Evolutionary conservation across 2,329 filamentous ascomycete species (phyloP).

Genomic region (Fusarium brevicatenulatum): DNA sequence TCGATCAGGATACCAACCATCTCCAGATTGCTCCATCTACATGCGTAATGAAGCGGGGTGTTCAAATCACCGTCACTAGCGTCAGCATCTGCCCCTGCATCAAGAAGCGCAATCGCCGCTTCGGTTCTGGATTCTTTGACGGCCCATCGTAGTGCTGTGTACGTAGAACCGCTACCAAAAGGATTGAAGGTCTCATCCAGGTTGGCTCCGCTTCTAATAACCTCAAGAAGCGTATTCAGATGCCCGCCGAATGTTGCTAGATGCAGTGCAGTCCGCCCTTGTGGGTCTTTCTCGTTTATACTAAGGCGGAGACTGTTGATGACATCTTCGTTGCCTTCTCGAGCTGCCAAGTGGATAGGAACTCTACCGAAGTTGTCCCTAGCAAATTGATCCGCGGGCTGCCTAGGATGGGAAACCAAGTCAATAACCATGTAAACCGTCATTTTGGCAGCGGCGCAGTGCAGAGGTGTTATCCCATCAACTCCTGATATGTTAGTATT

Average conservation of each 20-base stretch:
- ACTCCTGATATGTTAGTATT: not conserved
- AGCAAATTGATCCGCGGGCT: not conserved
- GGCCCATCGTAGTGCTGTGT: no score
- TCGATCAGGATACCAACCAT: not conserved
- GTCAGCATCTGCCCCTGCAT: no score
- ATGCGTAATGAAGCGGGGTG: no score
- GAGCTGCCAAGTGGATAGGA: not conserved
- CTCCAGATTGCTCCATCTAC: no score
- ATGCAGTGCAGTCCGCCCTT: accelerated
- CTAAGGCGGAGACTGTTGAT: not conserved
- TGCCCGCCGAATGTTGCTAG: not conserved
- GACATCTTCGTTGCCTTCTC: accelerated
- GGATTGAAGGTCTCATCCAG: no score
- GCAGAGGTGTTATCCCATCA: not conserved
- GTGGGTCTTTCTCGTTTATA: not conserved
- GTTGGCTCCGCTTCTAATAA: no score
- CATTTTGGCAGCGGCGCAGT: not conserved
- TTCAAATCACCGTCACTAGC: no score
- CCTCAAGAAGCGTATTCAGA: not conserved
- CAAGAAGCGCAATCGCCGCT: no score
- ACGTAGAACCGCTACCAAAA: no score
- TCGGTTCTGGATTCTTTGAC: no score
- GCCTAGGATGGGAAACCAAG: no score
- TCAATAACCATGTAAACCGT: no score
- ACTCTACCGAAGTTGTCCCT: not conserved